Evolutionary conservation across 176 grass and related monocot genomes (phyloP), one percentile per base, ranked within the genome.

Genomic region (Zea luxurians): DNA sequence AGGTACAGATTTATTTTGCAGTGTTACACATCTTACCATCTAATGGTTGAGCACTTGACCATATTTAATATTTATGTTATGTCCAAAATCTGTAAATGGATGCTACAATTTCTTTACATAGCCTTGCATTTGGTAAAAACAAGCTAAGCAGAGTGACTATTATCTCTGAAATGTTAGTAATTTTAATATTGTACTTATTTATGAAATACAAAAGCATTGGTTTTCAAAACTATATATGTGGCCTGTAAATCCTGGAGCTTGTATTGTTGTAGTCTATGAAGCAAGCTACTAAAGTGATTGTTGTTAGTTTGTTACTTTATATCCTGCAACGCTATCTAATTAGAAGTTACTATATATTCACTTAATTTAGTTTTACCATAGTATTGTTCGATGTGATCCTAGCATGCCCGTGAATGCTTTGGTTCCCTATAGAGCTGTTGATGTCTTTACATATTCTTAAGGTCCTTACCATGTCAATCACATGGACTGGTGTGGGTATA

Each of bases 1-100:
- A 34, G 48, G 35, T 78, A 77, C 2, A 50, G 18, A 47, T 60
- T 78, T 69, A 68, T 62, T 11, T 66, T 59, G 27, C 27, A 27
- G 27, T 27, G 27, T 27, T 27, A 61, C 11, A 13, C 6, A 11
- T 68, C 1, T 46, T 37, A 70, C 68, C 43, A 62, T 49, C n/a
- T 62, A 21, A 13, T 60, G 34, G 58, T 61, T 37, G 42, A 49
- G 15, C 46, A 16, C 55, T 61, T 37, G 42, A 49, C 15, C 58
- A 48, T 60, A 59, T 42, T 12, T 46, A 7, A 48, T 60, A 59
- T 42, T 12, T 46, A 7, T 10, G 11, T 37, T 11, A 16, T 52
- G n/a, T 50, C 9, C 7, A 84, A 27, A 36, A 45, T 70, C 6
- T 35, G 64, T 13, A 49, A 77, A 64, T 61, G 5, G 9, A 2